Percentiles rank a stretch among this genome's conserved stretches.
phyloP scores from a whole-genome alignment of 1,284 basidiomycete genomes.

The Marasmius sp. region DNA sequence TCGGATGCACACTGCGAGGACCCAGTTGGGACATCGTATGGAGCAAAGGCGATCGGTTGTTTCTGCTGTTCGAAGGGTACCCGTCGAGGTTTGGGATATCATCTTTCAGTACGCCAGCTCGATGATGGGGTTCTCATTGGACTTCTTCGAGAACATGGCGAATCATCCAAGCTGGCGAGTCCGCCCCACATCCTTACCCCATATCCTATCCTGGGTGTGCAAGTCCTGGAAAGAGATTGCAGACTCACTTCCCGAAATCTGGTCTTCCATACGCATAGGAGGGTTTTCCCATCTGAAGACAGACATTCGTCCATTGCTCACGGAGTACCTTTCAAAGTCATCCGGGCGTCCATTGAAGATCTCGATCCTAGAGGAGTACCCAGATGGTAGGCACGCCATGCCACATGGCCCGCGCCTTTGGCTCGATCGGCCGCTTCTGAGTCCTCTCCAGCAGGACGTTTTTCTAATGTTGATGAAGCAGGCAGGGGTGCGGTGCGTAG shows the following conservation, averaged over 20 bases:
- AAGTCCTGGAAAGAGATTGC: neutral
- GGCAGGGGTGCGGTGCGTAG: no score
- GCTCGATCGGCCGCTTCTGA: neutral
- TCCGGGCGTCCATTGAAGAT: neutral
- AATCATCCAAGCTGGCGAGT: neutral
- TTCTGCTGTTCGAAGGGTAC: neutral
- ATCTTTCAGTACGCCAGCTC: neutral
- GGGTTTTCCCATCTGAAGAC: neutral
- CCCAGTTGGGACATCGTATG: neutral
- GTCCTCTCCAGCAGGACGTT: neutral
- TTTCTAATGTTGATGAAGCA: no score
- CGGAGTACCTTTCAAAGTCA: neutral
- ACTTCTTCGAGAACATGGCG: neutral
- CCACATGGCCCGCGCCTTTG: neutral
- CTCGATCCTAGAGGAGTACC: neutral
- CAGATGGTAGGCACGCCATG: no score
- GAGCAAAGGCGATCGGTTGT: neutral
- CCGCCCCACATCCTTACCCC: neutral
- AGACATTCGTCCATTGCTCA: neutral
- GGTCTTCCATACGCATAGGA: neutral
- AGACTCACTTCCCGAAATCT: neutral
- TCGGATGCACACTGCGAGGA: neutral
- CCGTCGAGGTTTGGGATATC: neutral
- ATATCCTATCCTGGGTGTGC: neutral
- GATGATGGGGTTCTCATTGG: neutral